Percentiles rank a stretch among this genome's conserved stretches.
phyloP scores from a whole-genome alignment of 805 yeast species.

The Middelhovenomyces tepae region DNA sequence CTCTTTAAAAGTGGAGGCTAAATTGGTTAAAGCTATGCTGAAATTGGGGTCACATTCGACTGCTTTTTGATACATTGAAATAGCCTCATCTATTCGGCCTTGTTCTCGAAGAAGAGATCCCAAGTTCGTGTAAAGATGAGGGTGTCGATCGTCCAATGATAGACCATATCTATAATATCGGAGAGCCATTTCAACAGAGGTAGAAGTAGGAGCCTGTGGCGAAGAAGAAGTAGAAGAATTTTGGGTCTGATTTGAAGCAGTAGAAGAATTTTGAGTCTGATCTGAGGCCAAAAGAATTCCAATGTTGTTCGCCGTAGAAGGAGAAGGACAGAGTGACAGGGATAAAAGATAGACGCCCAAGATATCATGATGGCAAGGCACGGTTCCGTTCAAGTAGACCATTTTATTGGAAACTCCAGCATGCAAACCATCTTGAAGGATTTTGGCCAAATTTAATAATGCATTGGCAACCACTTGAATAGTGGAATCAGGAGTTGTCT shows the following conservation, averaged over 20 bases:
- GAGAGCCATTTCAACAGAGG: constrained; percentile 22
- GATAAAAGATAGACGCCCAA: constrained; percentile 24
- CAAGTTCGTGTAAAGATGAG: constrained; percentile 27
- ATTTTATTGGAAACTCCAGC: constrained; percentile 18
- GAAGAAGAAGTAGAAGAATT: no score
- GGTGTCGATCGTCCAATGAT: constrained; percentile 25
- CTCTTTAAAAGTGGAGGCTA: constrained; percentile 27
- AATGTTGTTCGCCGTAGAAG: constrained; percentile 27
- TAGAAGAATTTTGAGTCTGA: no score
- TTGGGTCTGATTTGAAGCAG: no score
- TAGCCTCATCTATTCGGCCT: constrained; percentile 22
- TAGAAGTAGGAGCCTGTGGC: neutral
- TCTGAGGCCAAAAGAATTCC: constrained; percentile 24
- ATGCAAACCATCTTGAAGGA: constrained; percentile 26
- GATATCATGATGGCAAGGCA: constrained; percentile 22
- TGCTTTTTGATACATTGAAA: constrained; percentile 24
- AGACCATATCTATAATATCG: constrained; percentile 25
- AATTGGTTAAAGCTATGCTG: constrained; percentile 25
- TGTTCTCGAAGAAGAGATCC: constrained; percentile 27
- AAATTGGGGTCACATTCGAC: constrained; percentile 24
- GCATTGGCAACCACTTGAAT: constrained; percentile 25
- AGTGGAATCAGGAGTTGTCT: constrained; percentile 4
- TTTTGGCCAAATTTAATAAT: constrained; percentile 26
- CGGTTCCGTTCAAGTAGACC: constrained; percentile 18
- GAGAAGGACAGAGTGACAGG: constrained; percentile 23